These are phyloP conservation scores for Leptographium lundbergii DNA, from an alignment of 2,329 filamentous ascomycete genomes.

Conservation along the genomic window DNA sequence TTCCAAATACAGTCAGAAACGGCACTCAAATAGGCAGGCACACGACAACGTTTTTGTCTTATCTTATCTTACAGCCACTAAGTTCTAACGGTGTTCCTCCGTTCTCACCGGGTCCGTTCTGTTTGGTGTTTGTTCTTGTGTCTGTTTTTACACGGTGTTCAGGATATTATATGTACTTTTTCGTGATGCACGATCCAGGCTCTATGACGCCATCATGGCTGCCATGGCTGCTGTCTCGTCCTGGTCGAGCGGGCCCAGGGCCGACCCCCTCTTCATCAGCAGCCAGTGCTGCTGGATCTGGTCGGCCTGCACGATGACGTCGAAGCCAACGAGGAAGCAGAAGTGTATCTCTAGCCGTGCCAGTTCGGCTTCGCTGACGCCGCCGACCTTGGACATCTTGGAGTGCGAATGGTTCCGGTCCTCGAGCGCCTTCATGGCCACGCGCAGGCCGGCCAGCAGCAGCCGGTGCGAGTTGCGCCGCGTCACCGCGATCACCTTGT, in stretches of 20 bases:
- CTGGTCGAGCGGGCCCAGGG: slow-evolving; percentile 11
- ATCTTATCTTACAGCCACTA: background rate
- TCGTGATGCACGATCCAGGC: background rate
- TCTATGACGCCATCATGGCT: background rate
- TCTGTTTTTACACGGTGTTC: background rate
- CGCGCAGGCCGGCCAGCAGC: slow-evolving; percentile 68
- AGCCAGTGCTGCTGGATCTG: slow-evolving; percentile 54
- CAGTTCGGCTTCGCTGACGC: slow-evolving; percentile 71
- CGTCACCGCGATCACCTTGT: slow-evolving; percentile 69
- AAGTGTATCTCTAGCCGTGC: slow-evolving; percentile 80
- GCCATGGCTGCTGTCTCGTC: slow-evolving; percentile 6
- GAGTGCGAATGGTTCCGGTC: slow-evolving; percentile 78
- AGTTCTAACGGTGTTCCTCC: background rate
- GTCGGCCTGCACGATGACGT: slow-evolving; percentile 52
- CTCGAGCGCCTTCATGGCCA: slow-evolving; percentile 92
- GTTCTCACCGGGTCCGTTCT: background rate
- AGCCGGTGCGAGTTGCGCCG: slow-evolving; percentile 76
- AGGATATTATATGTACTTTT: background rate
- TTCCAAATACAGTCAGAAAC: background rate
- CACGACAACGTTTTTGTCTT: background rate
- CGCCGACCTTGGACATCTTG: slow-evolving; percentile 76
- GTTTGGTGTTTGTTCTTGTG: background rate
- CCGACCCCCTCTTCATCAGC: slow-evolving; percentile 32
- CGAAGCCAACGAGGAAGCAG: slow-evolving; percentile 76
- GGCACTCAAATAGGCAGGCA: background rate